phyloP scores from a whole-genome alignment of 2,329 filamentous ascomycete genomes.

The Talaromyces albobiverticillius region DNA sequence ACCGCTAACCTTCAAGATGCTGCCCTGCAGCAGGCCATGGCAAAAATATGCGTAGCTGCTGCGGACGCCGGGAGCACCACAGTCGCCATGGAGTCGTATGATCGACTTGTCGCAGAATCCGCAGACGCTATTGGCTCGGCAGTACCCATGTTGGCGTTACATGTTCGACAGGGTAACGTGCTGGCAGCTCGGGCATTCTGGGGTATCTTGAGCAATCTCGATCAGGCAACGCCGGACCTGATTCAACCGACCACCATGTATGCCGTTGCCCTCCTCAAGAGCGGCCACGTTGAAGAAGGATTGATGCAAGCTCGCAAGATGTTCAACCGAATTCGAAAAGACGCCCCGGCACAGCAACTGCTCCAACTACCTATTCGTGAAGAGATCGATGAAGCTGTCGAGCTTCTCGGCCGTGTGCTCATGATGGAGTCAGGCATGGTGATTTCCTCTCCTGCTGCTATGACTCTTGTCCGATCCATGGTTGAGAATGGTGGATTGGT shows the following conservation, averaged over 20 bases:
- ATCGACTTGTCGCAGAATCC: constrained; percentile 54
- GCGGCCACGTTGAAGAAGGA: constrained; percentile 79
- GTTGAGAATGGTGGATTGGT: constrained; percentile 63
- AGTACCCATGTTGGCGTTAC: constrained; percentile 81
- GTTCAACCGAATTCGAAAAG: constrained; percentile 76
- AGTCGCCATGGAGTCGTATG: constrained; percentile 66
- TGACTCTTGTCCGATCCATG: constrained; percentile 63
- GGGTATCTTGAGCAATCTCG: constrained; percentile 63
- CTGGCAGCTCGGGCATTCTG: constrained; percentile 75
- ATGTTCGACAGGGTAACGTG: constrained; percentile 78
- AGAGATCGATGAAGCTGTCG: constrained; percentile 82
- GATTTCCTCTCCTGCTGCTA: constrained; percentile 53
- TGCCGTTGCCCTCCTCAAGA: constrained; percentile 79
- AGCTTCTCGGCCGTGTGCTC: constrained; percentile 60
- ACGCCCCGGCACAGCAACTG: constrained; percentile 49
- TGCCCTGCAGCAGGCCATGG: constrained; percentile 62
- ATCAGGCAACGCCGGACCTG: constrained; percentile 61
- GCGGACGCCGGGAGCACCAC: constrained; percentile 73
- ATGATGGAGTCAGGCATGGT: constrained; percentile 52
- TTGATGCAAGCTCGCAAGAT: constrained; percentile 76
- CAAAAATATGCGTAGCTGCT: constrained; percentile 69
- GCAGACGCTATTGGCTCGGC: constrained; percentile 57
- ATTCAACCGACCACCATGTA: constrained; percentile 92
- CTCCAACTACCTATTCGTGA: constrained; percentile 60
- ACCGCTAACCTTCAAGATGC: constrained; percentile 57